Percentiles rank a stretch among this genome's conserved stretches.
Conservation (phyloP, 2,329 filamentous ascomycete species). For the Penicillium sp. region DNA sequence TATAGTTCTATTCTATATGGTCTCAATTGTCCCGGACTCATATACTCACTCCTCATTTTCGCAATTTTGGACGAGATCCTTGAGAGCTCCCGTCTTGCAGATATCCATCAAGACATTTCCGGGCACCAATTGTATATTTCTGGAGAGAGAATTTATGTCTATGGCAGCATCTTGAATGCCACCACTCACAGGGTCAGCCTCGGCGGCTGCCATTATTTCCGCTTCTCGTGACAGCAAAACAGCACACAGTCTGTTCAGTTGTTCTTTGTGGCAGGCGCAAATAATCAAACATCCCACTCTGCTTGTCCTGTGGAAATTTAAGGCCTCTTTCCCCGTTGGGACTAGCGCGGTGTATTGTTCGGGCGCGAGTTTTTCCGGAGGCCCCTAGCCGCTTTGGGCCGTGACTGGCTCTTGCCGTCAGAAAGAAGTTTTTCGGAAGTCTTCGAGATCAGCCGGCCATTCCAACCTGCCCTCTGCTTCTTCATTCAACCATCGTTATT, state of each 20-base stretch:
- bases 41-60: conserved; percentile 30
- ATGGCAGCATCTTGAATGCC: conserved; percentile 15
- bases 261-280: neutral
- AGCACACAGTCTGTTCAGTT: neutral
- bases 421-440: conserved; percentile 35
- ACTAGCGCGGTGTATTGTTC: conserved; percentile 1
- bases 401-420: conserved; percentile 21
- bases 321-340: conserved; percentile 19
- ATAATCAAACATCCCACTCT: conserved; percentile 2
- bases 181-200: conserved; percentile 13
- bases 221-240: neutral
- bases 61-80: conserved; percentile 28
- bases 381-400: conserved; percentile 1
- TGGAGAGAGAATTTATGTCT: conserved; percentile 22
- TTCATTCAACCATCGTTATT: neutral
- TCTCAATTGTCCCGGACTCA: neutral
- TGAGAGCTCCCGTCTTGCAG: conserved; percentile 30
- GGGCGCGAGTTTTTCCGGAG: conserved; percentile 10
- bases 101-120: conserved; percentile 31
- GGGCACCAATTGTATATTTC: conserved; percentile 32
- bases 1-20: neutral
- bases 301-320: conserved; percentile 27
- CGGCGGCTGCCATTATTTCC: conserved; percentile 22
- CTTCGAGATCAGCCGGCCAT: neutral
- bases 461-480: neutral